Conservation (phyloP, 208 protist species). For the Leishmania aethiopica region DNA sequence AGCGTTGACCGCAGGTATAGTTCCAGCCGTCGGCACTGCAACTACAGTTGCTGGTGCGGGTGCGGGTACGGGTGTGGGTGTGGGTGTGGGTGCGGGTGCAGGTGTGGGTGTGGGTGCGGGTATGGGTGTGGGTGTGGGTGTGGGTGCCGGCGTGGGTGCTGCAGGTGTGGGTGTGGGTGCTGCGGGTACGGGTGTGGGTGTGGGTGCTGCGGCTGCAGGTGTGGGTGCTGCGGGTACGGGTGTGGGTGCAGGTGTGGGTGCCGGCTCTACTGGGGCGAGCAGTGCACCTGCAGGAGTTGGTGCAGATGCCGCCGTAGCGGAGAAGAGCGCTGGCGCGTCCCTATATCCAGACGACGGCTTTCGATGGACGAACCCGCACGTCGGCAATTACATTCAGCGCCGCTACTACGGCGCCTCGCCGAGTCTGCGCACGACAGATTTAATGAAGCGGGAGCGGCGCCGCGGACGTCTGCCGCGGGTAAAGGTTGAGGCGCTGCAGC, state of each 20-base stretch:
- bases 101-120: not conserved
- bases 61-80: not conserved
- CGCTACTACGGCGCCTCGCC: constrained; percentile 86
- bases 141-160: not conserved
- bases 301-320: not conserved
- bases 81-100: not conserved
- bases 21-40: not conserved
- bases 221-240: not conserved
- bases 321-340: not conserved
- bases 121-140: not conserved
- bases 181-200: not conserved
- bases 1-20: not conserved
- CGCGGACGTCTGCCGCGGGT: constrained; percentile 47
- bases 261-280: not conserved
- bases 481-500: constrained; percentile 56
- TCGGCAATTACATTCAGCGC: constrained; percentile 87
- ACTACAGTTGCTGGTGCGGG: not conserved
- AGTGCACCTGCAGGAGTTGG: not conserved
- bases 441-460: constrained; percentile 49
- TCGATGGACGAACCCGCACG: constrained; percentile 84
- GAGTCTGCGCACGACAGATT: constrained; percentile 76
- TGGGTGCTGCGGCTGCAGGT: not conserved
- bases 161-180: not conserved
- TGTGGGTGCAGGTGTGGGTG: not conserved
- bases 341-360: constrained; percentile 21